Base-by-base conservation (phyloP, 1,139 yeast species). In the Magnusiomyces ingens region DNA sequence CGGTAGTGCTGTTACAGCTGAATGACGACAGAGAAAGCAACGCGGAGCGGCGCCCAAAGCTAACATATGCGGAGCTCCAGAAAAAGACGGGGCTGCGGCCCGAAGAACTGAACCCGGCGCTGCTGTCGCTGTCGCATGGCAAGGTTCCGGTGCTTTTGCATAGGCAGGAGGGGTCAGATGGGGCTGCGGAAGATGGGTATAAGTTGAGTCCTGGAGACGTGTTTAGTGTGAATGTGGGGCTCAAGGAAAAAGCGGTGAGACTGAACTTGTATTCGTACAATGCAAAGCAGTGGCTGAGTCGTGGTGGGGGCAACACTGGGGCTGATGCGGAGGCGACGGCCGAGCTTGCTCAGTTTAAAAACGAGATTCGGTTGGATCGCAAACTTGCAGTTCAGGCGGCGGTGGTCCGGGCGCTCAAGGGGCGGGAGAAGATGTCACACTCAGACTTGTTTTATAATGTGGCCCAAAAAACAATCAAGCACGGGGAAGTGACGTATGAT, bases 361-460 rank as follows among this genome's bases (percentile, higher is more conserved):
- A 26, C 8, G 32, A 26, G 32, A 26, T 26, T 26, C 32, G 32
- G 32, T 26, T 26, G 32, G 72, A 69, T 45, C 64, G 69, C 17
- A 61, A 64, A 42, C 66, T 63, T 57, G 67, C 65, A 44, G 59
- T 71, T 11, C 72, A 67, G 51, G 74, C 75, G 0, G 69, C 68
- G 8, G 65, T 71, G 15, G 66, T 68, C 11, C 62, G 75, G 11
- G 55, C 63, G 38, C 60, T 72, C 69, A 71, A 71, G 58, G 55
- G 66, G 2, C 59, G 66, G 5, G 63, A 64, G 51, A 55, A 52
- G 22, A 58, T 72, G 45, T 46, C 55, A 2, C 77, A 75, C 57
- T 63, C 63, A 0, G 67, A 64, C 29, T 64, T 75, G 13, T 62
- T 72, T 1, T 65, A 63, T 42, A 62, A 61, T 52, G 62, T 67